A percentile compares a stretch with the other conserved stretches of the same genome.
Conservation (phyloP, 2,329 filamentous ascomycete genomes). For the Decorospora gaudefroyi region DNA sequence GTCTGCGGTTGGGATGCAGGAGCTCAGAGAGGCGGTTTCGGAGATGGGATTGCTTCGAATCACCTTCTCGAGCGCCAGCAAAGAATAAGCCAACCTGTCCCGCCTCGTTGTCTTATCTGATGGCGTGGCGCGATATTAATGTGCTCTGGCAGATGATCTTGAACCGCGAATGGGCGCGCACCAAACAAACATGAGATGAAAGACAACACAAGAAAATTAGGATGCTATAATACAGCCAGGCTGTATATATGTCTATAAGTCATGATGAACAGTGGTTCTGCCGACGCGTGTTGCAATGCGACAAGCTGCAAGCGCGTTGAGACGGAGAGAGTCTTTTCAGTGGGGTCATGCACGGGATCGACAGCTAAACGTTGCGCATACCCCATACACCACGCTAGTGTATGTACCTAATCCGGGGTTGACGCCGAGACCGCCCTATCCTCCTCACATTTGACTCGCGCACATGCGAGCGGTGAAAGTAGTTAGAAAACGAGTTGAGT, state of each 20-base stretch:
- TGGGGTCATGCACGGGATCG: conserved; percentile 26
- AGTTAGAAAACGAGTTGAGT: too few species aligned
- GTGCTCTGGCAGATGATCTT: neutral
- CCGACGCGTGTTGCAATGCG: conserved; percentile 19
- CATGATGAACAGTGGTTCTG: conserved; percentile 16
- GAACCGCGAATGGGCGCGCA: conserved; percentile 1
- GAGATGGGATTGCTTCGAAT: neutral
- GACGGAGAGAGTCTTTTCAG: conserved; percentile 21
- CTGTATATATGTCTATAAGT: conserved; percentile 8
- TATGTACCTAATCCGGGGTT: too few species aligned
- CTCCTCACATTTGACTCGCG: too few species aligned
- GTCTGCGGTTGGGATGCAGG: conserved; percentile 1
- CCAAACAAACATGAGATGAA: neutral
- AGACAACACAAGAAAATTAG: neutral
- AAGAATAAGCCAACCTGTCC: conserved; percentile 1
- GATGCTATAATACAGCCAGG: conserved; percentile 8
- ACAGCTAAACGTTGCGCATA: too few species aligned
- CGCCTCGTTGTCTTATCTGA: conserved; percentile 4
- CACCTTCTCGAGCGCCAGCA: conserved; percentile 1
- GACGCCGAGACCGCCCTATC: too few species aligned
- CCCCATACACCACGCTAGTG: too few species aligned
- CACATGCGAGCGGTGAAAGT: too few species aligned
- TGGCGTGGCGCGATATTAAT: neutral
- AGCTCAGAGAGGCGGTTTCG: conserved; percentile 3
- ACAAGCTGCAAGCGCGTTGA: conserved; percentile 27